These are phyloP conservation scores for Sugiyamaella xylanicola DNA, from an alignment of 1,139 yeast genomes.

Conservation along the genomic window DNA sequence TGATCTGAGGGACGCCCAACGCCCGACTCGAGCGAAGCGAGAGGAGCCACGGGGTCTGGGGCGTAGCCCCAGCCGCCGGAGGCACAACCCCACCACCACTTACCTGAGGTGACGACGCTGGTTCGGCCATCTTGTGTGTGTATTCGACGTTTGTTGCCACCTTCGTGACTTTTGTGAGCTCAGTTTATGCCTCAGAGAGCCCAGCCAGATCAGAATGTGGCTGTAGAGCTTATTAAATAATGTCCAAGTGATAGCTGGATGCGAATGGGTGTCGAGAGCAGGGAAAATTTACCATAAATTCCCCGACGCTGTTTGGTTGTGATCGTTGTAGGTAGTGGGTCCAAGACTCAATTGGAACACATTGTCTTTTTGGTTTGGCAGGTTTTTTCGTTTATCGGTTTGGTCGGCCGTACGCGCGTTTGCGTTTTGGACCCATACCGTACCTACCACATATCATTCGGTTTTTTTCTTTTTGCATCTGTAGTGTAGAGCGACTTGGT, in stretches of 20 bases:
- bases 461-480: slow-evolving; percentile 1
- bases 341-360: slow-evolving; percentile 6
- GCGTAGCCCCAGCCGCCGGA: background rate
- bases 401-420: slow-evolving; percentile 17
- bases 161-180: background rate
- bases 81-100: background rate
- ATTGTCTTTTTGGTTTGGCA: background rate
- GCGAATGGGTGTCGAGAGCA: no score
- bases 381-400: slow-evolving; percentile 13
- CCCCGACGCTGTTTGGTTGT: background rate
- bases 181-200: no score
- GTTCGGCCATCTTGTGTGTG: slow-evolving; percentile 4
- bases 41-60: background rate
- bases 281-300: background rate
- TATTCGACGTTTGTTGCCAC: slow-evolving; percentile 8
- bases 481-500: background rate
- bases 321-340: background rate
- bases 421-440: slow-evolving; percentile 3
- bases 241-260: no score
- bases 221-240: background rate
- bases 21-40: background rate
- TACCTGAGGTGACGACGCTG: slow-evolving; percentile 16
- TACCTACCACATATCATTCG: slow-evolving; percentile 1
- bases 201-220: background rate
- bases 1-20: no score